Evolutionary conservation across 164 flowering plant species (phyloP).

Genomic region (Berberis vulgaris): DNA sequence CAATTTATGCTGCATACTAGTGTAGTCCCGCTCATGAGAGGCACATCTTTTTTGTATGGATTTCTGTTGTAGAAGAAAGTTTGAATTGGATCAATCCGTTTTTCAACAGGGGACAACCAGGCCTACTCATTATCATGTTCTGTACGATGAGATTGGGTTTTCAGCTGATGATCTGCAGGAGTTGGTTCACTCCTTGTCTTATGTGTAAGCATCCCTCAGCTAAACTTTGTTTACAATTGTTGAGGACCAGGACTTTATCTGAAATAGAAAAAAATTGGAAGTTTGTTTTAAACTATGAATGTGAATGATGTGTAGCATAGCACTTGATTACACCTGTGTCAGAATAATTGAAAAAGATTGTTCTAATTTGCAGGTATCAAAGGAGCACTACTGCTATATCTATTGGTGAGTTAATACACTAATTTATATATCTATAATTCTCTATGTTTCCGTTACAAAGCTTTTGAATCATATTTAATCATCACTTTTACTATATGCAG

Average conservation of each 20-base stretch:
- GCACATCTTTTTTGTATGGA: not conserved
- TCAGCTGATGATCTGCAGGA: conserved; percentile 73
- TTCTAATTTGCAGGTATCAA: conserved; percentile 50
- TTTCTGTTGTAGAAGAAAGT: not conserved
- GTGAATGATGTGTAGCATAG: too few species aligned
- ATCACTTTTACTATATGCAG: conserved; percentile 19
- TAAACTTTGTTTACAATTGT: not conserved
- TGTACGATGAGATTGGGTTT: conserved; percentile 63
- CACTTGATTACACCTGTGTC: not conserved
- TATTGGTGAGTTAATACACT: conserved; percentile 36
- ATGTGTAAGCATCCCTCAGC: conserved; percentile 49
- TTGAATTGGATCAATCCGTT: not conserved
- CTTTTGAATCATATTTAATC: not conserved
- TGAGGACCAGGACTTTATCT: too few species aligned
- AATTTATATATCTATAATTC: not conserved
- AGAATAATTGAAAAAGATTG: not conserved
- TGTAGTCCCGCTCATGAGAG: not conserved
- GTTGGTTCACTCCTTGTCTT: conserved; percentile 70
- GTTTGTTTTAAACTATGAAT: too few species aligned
- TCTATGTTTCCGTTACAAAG: not conserved
- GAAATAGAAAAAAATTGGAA: too few species aligned
- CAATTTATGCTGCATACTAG: too few species aligned
- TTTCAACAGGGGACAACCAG: conserved; percentile 56
- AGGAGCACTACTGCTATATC: conserved; percentile 91
- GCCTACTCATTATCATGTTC: conserved; percentile 75